These are phyloP conservation scores for Cyclotella baltica DNA, from an alignment of 108 stramenopile genomes.

Conservation along the genomic window DNA sequence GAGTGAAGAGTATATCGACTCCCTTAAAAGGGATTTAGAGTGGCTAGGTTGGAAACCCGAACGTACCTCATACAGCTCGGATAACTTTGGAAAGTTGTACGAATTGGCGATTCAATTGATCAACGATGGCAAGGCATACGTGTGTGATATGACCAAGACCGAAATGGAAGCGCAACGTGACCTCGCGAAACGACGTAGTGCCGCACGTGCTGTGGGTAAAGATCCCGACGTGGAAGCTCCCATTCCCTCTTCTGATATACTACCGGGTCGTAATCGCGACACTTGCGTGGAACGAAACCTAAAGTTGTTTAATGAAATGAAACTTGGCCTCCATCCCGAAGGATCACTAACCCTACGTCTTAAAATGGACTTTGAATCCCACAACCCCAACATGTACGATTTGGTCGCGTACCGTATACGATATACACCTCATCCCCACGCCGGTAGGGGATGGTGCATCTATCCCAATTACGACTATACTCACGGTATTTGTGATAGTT, in stretches of 20 bases:
- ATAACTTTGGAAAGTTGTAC: slow-evolving; percentile 93
- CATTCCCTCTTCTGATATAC: slow-evolving; percentile 68
- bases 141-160: slow-evolving; percentile 96
- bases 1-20: slow-evolving; percentile 95
- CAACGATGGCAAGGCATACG: slow-evolving; percentile 93
- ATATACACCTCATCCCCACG: slow-evolving; percentile 95
- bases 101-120: slow-evolving; percentile 93
- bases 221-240: slow-evolving; percentile 83
- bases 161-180: slow-evolving; percentile 95
- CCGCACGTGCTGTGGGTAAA: slow-evolving; percentile 59
- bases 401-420: slow-evolving; percentile 96
- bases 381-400: slow-evolving; percentile 98
- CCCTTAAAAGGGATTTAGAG: slow-evolving; percentile 70
- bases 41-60: slow-evolving; percentile 98
- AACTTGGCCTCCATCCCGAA: slow-evolving; percentile 89
- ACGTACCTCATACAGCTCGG: slow-evolving; percentile 92
- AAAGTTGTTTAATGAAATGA: slow-evolving; percentile 94
- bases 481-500: slow-evolving; percentile 96
- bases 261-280: slow-evolving; percentile 92
- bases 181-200: slow-evolving; percentile 83
- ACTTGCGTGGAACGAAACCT: slow-evolving; percentile 91
- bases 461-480: slow-evolving; percentile 99
- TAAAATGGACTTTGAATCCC: slow-evolving; percentile 96
- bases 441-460: slow-evolving; percentile 97
- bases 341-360: slow-evolving; percentile 94